Conservation (phyloP, 176 grass and related monocot genomes). For the bread wheat (Triticum aestivum) region IWGSC_CS_RefSeq_v2.1 NC_057803.1:431467846-431468345, state of each 20-base stretch:
- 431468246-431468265: background rate
- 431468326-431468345: background rate
- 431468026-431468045: background rate
- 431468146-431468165: background rate
- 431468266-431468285: background rate
- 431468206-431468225: background rate
- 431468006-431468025: background rate
- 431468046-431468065: background rate
- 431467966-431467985: background rate
- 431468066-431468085: background rate
- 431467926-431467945: background rate
- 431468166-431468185: background rate
- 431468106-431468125: background rate
- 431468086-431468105: background rate
- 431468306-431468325: background rate
- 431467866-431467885: background rate
- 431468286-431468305: background rate
- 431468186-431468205: slow-evolving; percentile 6
- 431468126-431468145: slow-evolving; percentile 7
- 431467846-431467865: background rate
- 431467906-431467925: background rate
- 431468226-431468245: slow-evolving; percentile 17
- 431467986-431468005: background rate
- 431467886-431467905: background rate
- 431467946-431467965: background rate